Conservation (phyloP, 805 yeast genomes). For the Metschnikowia colocasiae region DNA sequence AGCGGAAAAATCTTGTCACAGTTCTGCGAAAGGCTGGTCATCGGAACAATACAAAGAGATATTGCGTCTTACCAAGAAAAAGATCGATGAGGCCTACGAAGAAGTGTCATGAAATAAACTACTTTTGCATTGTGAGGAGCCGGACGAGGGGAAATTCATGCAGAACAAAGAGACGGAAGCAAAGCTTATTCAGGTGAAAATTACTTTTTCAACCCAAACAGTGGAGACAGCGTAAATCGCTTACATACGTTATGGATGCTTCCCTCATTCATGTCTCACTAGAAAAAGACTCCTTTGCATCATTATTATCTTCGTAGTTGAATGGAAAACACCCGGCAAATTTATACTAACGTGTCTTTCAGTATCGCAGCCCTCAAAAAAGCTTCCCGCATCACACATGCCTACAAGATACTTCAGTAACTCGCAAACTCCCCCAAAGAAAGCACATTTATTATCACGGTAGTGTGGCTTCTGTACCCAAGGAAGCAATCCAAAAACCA, state of each 20-base stretch:
- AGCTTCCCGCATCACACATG: too few relatives aligned
- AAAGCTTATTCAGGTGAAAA: not conserved
- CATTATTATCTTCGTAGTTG: not conserved
- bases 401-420: too few relatives aligned
- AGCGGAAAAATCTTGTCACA: not conserved
- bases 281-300: not conserved
- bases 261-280: not conserved
- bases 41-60: slow-evolving; percentile 14
- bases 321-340: not conserved
- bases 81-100: slow-evolving; percentile 14
- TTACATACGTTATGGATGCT: not conserved
- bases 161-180: not conserved
- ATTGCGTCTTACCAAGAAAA: slow-evolving; percentile 15
- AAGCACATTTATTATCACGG: too few relatives aligned
- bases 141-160: not conserved
- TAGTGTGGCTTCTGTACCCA: too few relatives aligned
- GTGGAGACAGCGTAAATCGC: not conserved
- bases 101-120: not conserved
- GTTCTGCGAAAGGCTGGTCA: not conserved
- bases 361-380: too few relatives aligned
- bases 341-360: too few relatives aligned
- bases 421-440: too few relatives aligned
- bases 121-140: not conserved
- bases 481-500: too few relatives aligned
- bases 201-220: not conserved